These are phyloP conservation scores for Teratosphaeria destructans DNA, from an alignment of 2,329 filamentous ascomycete species.

Conservation along the genomic window DNA sequence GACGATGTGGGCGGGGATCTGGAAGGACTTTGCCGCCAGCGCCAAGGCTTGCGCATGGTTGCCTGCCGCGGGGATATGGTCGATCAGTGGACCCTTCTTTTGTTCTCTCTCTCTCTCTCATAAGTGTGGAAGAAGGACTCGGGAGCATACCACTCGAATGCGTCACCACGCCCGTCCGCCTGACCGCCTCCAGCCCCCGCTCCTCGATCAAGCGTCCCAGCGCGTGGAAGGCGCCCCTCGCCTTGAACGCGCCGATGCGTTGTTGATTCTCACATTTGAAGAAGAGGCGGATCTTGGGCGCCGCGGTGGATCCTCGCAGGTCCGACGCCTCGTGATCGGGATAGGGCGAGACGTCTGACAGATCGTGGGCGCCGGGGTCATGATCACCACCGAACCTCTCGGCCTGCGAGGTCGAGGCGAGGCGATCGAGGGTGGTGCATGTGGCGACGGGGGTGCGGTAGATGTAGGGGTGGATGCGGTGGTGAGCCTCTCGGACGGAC, in stretches of 20 bases:
- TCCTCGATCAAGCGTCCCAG: slow-evolving; percentile 59
- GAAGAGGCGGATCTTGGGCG: slow-evolving; percentile 62
- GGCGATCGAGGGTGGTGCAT: slow-evolving; percentile 58
- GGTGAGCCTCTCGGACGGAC: slow-evolving; percentile 62
- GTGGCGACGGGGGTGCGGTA: slow-evolving; percentile 79
- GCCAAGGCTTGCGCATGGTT: slow-evolving; percentile 93
- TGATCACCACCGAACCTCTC: slow-evolving; percentile 7
- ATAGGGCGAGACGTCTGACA: slow-evolving; percentile 7
- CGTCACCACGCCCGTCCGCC: slow-evolving; percentile 65
- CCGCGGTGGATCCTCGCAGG: slow-evolving; percentile 33
- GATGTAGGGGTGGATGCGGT: slow-evolving; percentile 62
- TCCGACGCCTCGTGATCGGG: background rate
- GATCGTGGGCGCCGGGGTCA: slow-evolving; percentile 2
- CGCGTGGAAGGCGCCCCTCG: slow-evolving; percentile 81
- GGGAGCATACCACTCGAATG: slow-evolving; percentile 66
- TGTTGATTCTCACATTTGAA: slow-evolving; percentile 97
- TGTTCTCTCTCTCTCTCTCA: background rate
- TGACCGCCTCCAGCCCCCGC: slow-evolving; percentile 46
- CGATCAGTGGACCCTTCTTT: background rate
- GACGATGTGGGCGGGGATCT: slow-evolving; percentile 74
- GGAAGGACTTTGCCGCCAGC: slow-evolving; percentile 64
- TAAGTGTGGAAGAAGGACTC: background rate
- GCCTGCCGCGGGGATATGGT: slow-evolving; percentile 41
- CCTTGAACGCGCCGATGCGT: slow-evolving; percentile 86
- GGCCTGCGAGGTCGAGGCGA: slow-evolving; percentile 64